These are phyloP conservation scores for Nothopassalora personata DNA, from an alignment of 2,329 filamentous ascomycete genomes.

Conservation along the genomic window DNA sequence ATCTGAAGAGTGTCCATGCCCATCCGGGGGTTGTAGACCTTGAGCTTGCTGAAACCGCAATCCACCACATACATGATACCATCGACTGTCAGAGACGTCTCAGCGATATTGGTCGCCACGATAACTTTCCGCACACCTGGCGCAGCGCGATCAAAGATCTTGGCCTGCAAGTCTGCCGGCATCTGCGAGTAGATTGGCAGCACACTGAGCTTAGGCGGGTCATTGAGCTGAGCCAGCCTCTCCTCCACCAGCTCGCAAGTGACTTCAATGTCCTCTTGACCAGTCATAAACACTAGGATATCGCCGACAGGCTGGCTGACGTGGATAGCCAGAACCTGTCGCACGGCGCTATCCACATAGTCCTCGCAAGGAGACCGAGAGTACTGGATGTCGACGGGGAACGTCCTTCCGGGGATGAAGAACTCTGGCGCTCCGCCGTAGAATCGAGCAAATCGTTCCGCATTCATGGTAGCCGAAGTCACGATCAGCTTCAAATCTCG, in stretches of 20 bases:
- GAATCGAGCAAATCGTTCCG: slow-evolving; percentile 91
- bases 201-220: slow-evolving; percentile 90
- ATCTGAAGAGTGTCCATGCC: slow-evolving; percentile 99
- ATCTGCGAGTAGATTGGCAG: slow-evolving; percentile 99
- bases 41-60: slow-evolving; percentile 91
- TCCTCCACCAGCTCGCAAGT: slow-evolving; percentile 92
- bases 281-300: slow-evolving; percentile 98
- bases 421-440: slow-evolving; percentile 96
- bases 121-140: slow-evolving; percentile 95
- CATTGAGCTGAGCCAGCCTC: slow-evolving; percentile 79
- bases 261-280: slow-evolving; percentile 95
- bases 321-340: slow-evolving; percentile 91
- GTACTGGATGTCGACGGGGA: slow-evolving; percentile 94
- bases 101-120: slow-evolving; percentile 96
- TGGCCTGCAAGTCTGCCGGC: slow-evolving; percentile 95
- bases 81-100: slow-evolving; percentile 95
- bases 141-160: slow-evolving; percentile 89
- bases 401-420: slow-evolving; percentile 90
- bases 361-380: slow-evolving; percentile 93
- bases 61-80: slow-evolving; percentile 99
- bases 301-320: slow-evolving; percentile 90
- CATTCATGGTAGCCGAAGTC: slow-evolving; percentile 97
- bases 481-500: slow-evolving; percentile 94
- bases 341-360: slow-evolving; percentile 94
- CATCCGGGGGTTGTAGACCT: slow-evolving; percentile 98